A percentile compares a stretch with the other conserved stretches of the same genome.
These are phyloP conservation scores for Moringa oleifera DNA, from an alignment of 345 rosid species.

Conservation along the genomic window DNA sequence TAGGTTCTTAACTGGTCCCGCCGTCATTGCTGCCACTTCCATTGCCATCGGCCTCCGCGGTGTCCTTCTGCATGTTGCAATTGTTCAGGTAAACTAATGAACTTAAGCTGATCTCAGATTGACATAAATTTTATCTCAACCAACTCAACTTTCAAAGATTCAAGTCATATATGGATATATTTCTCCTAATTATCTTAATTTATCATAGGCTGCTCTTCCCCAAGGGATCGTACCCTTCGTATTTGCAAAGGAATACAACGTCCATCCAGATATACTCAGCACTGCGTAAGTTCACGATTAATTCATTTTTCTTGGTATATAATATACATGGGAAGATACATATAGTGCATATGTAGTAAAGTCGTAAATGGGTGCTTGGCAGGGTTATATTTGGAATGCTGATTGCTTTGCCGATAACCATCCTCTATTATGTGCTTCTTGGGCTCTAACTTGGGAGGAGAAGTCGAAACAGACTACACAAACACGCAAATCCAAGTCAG, in stretches of 20 bases:
- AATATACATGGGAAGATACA: background rate
- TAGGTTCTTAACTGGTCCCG: conserved; percentile 76
- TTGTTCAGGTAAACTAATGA: conserved; percentile 61
- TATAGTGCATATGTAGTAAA: no score
- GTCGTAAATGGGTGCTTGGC: conserved; percentile 2
- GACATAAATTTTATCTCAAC: no score
- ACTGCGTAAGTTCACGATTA: conserved; percentile 78
- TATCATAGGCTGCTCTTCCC: conserved; percentile 68
- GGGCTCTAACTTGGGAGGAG: conserved; percentile 26
- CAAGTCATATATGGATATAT: background rate
- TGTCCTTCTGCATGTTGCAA: conserved; percentile 63
- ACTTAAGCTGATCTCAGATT: no score
- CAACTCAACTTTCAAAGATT: background rate
- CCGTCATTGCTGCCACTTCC: conserved; percentile 81
- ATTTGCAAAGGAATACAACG: conserved; percentile 62
- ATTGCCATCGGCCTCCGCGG: conserved; percentile 78
- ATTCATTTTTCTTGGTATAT: no score
- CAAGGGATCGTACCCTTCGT: conserved; percentile 66
- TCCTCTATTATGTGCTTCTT: conserved; percentile 37
- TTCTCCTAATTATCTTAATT: no score
- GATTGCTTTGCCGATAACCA: conserved; percentile 42
- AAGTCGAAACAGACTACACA: conserved; percentile 14
- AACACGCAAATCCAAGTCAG: no score
- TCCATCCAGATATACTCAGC: conserved; percentile 67
- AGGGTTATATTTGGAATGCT: conserved; percentile 51